Base-by-base conservation (phyloP, 768 basidiomycete genomes). In the Leucosporidium yakuticum region DNA sequence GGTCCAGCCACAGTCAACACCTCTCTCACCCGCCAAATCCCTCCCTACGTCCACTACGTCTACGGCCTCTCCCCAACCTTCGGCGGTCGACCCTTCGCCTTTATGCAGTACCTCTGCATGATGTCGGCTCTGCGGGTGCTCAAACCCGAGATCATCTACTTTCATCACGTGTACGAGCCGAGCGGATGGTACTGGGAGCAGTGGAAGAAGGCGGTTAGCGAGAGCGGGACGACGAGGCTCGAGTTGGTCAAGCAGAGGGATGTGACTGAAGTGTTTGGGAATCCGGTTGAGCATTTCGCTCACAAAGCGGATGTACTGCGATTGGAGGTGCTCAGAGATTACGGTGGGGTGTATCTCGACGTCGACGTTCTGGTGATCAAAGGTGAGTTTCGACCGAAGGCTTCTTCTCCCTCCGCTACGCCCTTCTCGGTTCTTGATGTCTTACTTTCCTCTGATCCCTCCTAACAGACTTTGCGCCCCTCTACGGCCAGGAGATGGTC, bases 161-260 rank as follows among this genome's bases (percentile, higher is more conserved):
- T 80, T 39, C 78, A 78, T 58, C 76, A 78, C 67, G 65, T 76
- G n/a, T 57, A 75, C 49, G 71, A 74, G 54, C 77, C 77, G 3
- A 54, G 44, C 15, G 77, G 77, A 9, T 79, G 75, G 64, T 79
- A 75, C 74, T 79, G 77, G 77, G 74, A 76, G 53, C 64, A 74
- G 48, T 71, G 50, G 59, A 64, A 67, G 27, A 55, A 60, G 19
- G 25, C 31, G 25, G 50, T 56, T 4, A 56, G 11, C 47, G 48
- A 50, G 62, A 66, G 23, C 25, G 65, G 63, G 34, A 29, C 25
- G 39, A 66, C 69, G 9, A 65, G 62, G 29, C 49, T 71, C 31
- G 66, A 65, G 50, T 49, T 71, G 64, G 62, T 69, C 8, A 32
- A 56, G 48, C 64, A 71, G 64, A 32, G 72, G 29, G 74, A 72